Evolutionary conservation across 495 filamentous ascomycete species (phyloP), one percentile per base, ranked within the genome.

Genomic region (Neurospora intermedia): DNA sequence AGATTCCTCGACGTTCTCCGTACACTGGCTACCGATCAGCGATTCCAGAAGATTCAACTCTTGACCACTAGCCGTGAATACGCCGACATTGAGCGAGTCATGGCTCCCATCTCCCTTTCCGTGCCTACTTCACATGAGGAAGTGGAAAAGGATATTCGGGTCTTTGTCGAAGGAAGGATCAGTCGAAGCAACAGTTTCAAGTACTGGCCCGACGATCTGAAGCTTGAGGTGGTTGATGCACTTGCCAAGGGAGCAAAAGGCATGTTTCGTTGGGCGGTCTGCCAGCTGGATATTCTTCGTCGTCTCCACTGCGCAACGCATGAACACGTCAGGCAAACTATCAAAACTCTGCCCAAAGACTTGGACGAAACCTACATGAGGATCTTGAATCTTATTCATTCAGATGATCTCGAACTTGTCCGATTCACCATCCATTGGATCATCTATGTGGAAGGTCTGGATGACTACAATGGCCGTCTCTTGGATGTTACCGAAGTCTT

Each of bases 181-280:
- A 69, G 43, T 15, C 72, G 38, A 11, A 74, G 77, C 20, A 38
- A 41, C 0, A 70, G 27, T 40, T 81, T 82, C 43, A 39, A 39
- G n/a, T 43, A 27, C 20, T 84, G 79, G 76, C 43, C 72, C 0
- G 0, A 38, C 8, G 69, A 45, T 4, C 75, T 84, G 15, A 73
- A 74, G n/a, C 20, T 15, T 16, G 75, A 81, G 39, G 78, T 83
- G 38, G 75, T 80, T 39, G 69, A 76, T 2, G 71, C 72, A 1
- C 69, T 85, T 31, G 70, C 80, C 2, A 69, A 72, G 0, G 77
- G 78, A 59, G 83, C 82, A 10, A 76, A 82, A 74, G 82, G 83
- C 27, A 85, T 85, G 83, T 85, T 85, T 70, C 82, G 83, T 20
- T 86, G 83, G 84, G 81, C 79, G 6, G 79, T 81, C 8, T 84